Evolutionary conservation across 75 land plant genomes (phyloP).

Genomic region (Picea sitchensis): DNA sequence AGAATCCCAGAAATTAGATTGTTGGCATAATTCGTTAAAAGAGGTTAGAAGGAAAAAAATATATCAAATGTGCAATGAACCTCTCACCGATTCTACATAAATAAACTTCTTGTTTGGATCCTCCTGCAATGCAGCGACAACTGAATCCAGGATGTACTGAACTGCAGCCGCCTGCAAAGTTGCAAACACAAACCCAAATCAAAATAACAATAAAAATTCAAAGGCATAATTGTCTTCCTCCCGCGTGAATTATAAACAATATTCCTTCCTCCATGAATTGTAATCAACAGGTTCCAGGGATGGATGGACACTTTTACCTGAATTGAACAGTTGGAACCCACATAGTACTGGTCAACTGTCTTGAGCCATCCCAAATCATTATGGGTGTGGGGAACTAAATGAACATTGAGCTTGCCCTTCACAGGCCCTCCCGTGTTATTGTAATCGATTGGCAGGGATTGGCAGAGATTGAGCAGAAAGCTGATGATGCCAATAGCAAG

Average conservation of each 20-base stretch:
- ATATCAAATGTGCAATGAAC: not conserved
- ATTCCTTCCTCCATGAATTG: too few species aligned
- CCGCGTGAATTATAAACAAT: too few species aligned
- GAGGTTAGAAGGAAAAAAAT: too few species aligned
- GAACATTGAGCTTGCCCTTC: conserved; percentile 68
- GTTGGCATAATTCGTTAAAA: too few species aligned
- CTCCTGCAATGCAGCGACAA: conserved; percentile 59
- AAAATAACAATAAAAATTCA: too few species aligned
- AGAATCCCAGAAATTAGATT: too few species aligned
- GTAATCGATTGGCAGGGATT: conserved; percentile 17
- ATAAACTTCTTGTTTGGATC: conserved; percentile 90
- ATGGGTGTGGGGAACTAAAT: conserved; percentile 82
- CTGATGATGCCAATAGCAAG: too few species aligned
- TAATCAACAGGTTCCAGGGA: too few species aligned
- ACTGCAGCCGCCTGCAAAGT: conserved; percentile 79
- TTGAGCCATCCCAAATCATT: conserved; percentile 87
- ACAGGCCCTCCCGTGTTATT: conserved; percentile 53
- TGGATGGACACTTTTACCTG: conserved; percentile 34
- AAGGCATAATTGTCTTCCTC: too few species aligned
- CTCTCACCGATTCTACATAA: conserved; percentile 81
- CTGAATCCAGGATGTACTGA: conserved; percentile 86
- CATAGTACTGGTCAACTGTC: conserved; percentile 84
- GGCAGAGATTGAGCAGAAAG: too few species aligned
- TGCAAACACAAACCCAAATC: too few species aligned
- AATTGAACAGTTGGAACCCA: conserved; percentile 72